These are phyloP conservation scores for Hibiscus tridactylites DNA, from an alignment of 345 rosid species.

Conservation along the genomic window DNA sequence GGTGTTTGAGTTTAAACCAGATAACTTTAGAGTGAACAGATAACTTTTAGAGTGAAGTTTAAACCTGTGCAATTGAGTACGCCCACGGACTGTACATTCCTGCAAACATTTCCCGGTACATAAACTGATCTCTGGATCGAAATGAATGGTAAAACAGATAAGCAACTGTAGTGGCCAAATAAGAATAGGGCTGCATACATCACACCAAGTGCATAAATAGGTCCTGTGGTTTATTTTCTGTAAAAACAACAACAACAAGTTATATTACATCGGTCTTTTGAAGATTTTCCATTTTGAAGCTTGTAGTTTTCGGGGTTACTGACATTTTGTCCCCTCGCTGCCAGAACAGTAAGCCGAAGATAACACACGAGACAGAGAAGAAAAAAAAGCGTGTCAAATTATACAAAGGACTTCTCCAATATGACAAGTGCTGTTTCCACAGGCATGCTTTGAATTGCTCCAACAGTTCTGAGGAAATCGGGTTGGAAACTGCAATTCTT, in stretches of 20 bases:
- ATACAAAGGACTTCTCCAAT: constrained; percentile 55
- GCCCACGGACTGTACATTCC: constrained; percentile 76
- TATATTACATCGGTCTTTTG: not conserved
- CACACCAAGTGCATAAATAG: constrained; percentile 50
- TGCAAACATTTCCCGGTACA: constrained; percentile 72
- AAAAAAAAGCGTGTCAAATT: constrained; percentile 34
- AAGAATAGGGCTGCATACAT: constrained; percentile 40
- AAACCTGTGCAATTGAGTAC: constrained; percentile 58
- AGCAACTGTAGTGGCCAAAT: constrained; percentile 60
- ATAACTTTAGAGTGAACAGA: not conserved
- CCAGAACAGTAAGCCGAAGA: constrained; percentile 45
- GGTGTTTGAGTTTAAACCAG: not conserved
- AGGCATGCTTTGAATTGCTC: constrained; percentile 47
- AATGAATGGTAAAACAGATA: constrained; percentile 42
- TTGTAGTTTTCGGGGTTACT: not conserved
- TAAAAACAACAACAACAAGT: not conserved
- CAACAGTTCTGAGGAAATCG: constrained; percentile 29
- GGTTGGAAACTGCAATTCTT: constrained; percentile 22
- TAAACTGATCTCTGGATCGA: constrained; percentile 47
- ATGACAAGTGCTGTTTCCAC: constrained; percentile 53
- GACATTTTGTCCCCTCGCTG: constrained; percentile 40
- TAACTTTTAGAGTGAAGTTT: not conserved
- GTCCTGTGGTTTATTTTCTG: constrained; percentile 55
- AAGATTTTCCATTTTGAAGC: not conserved
- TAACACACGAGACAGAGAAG: constrained; percentile 17